Base-by-base conservation (phyloP, 2,329 filamentous ascomycete genomes). In the Ophiostoma ulmi region DNA sequence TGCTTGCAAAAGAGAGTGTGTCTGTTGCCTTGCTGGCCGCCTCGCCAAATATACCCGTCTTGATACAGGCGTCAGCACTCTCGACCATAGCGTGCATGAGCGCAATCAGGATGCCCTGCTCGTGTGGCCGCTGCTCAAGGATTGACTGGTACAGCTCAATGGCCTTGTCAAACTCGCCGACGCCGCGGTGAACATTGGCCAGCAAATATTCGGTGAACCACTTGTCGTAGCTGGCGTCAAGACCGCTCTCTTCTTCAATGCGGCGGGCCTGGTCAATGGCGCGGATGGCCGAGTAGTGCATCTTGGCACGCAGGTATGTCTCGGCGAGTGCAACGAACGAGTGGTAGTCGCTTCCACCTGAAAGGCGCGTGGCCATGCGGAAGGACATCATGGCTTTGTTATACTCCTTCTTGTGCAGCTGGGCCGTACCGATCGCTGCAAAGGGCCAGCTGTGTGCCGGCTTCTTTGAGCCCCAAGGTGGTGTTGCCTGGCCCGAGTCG, bases 171-270 rank as follows among this genome's bases (percentile, higher is more conserved):
- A 90, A 97, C 61, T 96, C 90, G n/a, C 93, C 93, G 67, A 98
- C 84, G 77, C 98, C 94, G 70, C 94, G 88, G 78, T 93, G 93
- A 70, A 99, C 92, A 76, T 99, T 98, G 58, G 93, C 94, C 72
- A 98, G 87, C 90, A 99, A 96, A 79, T 97, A 97, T 77, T 92
- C 92, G 8, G 94, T 94, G 78, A 97, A 99, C 95, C 95, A 99
- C 11, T 87, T 91, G 75, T 96, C 91, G 0, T 86, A 88, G 36
- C 83, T 78, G 0, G 84, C 83, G 38, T 87, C 84, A 6, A 14
- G 8, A 0, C 86, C 88, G 26, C 82, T 77, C 1, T 84, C 83
- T 38, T 87, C 83, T 73, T 94, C 91, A 5, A 97, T 84, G 70
- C 86, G 87, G 77, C 94, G 90, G 0, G 94, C 95, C 76, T 97